phyloP scores from a whole-genome alignment of 1,284 basidiomycete genomes.

The Ustanciosporium gigantosporum region DNA sequence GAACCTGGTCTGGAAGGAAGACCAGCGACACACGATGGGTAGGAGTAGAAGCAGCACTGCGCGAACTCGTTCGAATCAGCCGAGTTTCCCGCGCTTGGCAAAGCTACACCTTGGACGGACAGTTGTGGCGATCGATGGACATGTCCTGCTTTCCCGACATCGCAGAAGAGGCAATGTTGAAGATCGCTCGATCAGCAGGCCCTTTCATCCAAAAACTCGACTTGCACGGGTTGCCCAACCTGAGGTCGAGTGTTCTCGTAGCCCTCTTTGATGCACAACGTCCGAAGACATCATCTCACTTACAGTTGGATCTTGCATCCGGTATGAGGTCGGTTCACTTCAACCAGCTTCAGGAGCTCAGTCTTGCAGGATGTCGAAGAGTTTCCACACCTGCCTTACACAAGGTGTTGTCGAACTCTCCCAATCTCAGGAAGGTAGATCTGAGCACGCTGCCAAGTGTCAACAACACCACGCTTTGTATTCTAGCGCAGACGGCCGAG shows the following conservation, averaged over 20 bases:
- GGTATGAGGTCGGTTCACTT: background rate
- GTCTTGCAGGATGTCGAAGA: constrained; percentile 74
- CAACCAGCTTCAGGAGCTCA: constrained; percentile 64
- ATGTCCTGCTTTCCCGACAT: constrained; percentile 66
- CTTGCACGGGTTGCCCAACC: constrained; percentile 69
- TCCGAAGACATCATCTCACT: background rate
- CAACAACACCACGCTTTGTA: constrained; percentile 72
- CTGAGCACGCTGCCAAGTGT: constrained; percentile 73
- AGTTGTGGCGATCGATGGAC: constrained; percentile 70
- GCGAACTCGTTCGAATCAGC: constrained; percentile 31
- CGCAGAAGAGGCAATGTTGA: constrained; percentile 22
- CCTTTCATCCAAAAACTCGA: constrained; percentile 72
- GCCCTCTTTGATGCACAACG: constrained; percentile 22
- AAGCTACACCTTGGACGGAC: constrained; percentile 78
- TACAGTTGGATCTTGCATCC: background rate
- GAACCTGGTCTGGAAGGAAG: constrained; percentile 20
- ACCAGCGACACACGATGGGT: constrained; percentile 22
- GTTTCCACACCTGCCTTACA: constrained; percentile 72
- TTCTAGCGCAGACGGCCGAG: constrained; percentile 69
- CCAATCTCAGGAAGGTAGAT: constrained; percentile 68
- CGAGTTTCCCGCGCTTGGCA: constrained; percentile 84
- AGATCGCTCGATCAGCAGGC: constrained; percentile 60
- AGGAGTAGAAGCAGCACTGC: constrained; percentile 18
- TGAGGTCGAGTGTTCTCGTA: constrained; percentile 59
- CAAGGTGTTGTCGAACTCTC: constrained; percentile 72